Evolutionary conservation across 306 rosid species (phyloP).

Genomic region (Rosa rugosa): DNA sequence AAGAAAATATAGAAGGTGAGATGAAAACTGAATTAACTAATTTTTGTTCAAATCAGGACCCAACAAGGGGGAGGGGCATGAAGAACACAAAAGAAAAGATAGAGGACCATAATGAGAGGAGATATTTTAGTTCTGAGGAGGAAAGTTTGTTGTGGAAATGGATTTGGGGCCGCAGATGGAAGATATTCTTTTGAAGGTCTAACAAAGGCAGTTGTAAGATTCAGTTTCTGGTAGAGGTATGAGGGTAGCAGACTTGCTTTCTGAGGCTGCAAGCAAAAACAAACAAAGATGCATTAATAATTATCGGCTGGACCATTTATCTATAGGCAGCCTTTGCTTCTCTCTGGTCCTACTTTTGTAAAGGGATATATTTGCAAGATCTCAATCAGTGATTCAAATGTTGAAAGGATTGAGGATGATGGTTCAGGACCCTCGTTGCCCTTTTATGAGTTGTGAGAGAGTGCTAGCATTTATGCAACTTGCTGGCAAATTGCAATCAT

Average conservation of each 20-base stretch:
- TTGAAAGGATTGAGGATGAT: neutral
- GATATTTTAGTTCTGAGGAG: constrained; percentile 18
- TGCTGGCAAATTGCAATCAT: neutral
- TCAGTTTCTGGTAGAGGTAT: constrained; percentile 30
- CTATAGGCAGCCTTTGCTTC: constrained; percentile 25
- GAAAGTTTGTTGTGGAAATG: neutral
- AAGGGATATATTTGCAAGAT: neutral
- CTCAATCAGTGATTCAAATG: neutral
- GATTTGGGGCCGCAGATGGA: constrained; percentile 5
- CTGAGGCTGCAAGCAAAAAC: constrained; percentile 43
- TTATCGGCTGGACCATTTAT: constrained; percentile 37
- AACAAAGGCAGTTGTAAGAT: constrained; percentile 27
- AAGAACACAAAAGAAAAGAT: neutral
- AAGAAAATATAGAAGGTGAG: neutral
- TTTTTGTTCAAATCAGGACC: neutral
- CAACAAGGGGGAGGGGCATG: neutral
- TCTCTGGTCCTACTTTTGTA: constrained; percentile 13
- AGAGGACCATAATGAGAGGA: constrained; percentile 7
- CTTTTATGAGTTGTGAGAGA: neutral
- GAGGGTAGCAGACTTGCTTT: constrained; percentile 31
- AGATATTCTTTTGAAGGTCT: constrained; percentile 24
- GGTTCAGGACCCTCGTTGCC: neutral
- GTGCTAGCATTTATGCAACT: neutral
- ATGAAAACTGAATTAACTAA: neutral
- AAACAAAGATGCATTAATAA: constrained; percentile 29